Conservation (phyloP, 106 monocot species). For the Iris macrosiphon region DNA sequence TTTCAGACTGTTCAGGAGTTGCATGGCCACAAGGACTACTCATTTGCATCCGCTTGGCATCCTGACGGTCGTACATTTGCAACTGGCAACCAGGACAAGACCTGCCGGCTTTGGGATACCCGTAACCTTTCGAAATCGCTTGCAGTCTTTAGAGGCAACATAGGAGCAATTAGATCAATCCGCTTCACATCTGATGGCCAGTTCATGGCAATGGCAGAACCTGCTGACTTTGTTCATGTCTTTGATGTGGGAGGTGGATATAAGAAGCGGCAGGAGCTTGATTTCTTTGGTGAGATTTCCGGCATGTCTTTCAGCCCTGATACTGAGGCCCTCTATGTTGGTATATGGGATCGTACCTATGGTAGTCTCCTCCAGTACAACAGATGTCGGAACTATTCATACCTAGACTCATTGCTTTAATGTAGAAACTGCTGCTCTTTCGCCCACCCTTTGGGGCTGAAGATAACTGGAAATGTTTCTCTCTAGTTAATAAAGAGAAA, state of each 20-base stretch:
- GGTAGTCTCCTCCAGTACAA: constrained; percentile 60
- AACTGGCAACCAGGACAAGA: constrained; percentile 56
- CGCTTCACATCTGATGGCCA: constrained; percentile 44
- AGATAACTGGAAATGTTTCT: too few relatives aligned
- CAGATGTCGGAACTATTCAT: constrained; percentile 18
- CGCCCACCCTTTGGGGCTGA: neutral
- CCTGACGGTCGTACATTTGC: constrained; percentile 43
- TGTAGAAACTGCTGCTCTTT: neutral
- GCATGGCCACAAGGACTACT: constrained; percentile 44
- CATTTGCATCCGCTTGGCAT: constrained; percentile 61
- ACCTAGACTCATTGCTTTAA: constrained; percentile 47
- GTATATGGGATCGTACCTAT: constrained; percentile 58
- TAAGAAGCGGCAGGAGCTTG: constrained; percentile 35
- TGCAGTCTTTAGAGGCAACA: constrained; percentile 39
- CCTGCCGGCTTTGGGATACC: constrained; percentile 48
- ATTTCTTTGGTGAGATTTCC: constrained; percentile 50
- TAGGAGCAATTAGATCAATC: constrained; percentile 45
- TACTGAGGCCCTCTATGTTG: constrained; percentile 52
- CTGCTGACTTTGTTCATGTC: constrained; percentile 54
- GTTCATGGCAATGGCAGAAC: constrained; percentile 59
- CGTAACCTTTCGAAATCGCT: constrained; percentile 37
- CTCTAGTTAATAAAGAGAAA: too few relatives aligned
- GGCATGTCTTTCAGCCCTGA: constrained; percentile 75
- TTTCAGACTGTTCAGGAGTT: constrained; percentile 35
- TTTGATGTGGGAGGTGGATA: constrained; percentile 41